phyloP scores from a whole-genome alignment of 805 yeast genomes.

The Zygotorulaspora florentina region DNA sequence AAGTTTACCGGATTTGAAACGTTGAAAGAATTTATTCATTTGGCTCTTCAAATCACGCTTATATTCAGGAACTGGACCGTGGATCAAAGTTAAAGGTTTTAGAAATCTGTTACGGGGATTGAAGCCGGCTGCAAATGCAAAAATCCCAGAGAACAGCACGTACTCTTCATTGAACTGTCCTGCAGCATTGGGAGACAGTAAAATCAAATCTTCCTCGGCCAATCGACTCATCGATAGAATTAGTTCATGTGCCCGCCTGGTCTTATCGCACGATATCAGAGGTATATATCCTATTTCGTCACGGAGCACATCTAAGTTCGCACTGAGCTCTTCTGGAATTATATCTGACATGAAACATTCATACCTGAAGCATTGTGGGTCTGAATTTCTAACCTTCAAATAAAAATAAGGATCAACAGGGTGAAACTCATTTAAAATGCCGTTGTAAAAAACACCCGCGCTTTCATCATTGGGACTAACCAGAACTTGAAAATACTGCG shows the following conservation, averaged over 20 bases:
- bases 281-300: conserved; percentile 18
- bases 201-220: conserved; percentile 61
- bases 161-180: conserved; percentile 49
- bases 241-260: conserved; percentile 20
- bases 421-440: conserved; percentile 39
- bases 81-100: conserved; percentile 55
- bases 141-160: conserved; percentile 49
- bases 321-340: conserved; percentile 12
- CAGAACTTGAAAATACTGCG: conserved; percentile 43
- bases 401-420: conserved; percentile 32
- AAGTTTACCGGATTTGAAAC: conserved; percentile 48
- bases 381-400: conserved; percentile 12
- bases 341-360: conserved; percentile 13
- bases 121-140: conserved; percentile 71
- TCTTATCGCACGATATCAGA: conserved; percentile 14
- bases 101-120: conserved; percentile 53
- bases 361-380: conserved; percentile 9
- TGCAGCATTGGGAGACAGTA: conserved; percentile 43
- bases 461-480: conserved; percentile 19
- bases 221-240: conserved; percentile 32
- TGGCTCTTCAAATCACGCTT: conserved; percentile 49
- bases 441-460: conserved; percentile 32
- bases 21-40: conserved; percentile 64
- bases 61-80: conserved; percentile 71
- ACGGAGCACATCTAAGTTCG: conserved; percentile 7